These are phyloP conservation scores for Carex sylvatica DNA, from an alignment of 202 grass and related monocot genomes.

Conservation along the genomic window DNA sequence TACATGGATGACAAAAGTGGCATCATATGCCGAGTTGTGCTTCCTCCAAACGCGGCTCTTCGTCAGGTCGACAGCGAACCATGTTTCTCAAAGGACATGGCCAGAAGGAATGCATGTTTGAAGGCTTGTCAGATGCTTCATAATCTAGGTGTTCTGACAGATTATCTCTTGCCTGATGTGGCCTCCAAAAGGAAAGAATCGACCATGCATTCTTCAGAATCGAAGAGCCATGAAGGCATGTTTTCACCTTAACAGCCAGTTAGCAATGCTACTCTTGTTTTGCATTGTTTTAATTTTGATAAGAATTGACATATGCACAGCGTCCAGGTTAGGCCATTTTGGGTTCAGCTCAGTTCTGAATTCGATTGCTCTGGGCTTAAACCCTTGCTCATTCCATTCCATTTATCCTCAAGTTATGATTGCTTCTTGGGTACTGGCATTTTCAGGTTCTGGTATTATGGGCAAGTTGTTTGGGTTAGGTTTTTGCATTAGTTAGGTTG, in stretches of 20 bases:
- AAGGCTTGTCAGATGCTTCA: slow-evolving; percentile 79
- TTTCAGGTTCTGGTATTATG: slow-evolving; percentile 8
- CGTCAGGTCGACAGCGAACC: slow-evolving; percentile 66
- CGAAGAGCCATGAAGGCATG: slow-evolving; percentile 49
- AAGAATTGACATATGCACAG: background rate
- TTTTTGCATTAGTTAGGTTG: background rate
- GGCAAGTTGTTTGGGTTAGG: background rate
- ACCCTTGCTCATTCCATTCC: background rate
- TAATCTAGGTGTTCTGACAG: slow-evolving; percentile 68
- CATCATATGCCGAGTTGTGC: slow-evolving; percentile 71
- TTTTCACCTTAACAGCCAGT: slow-evolving; percentile 5
- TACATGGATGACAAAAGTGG: slow-evolving; percentile 60
- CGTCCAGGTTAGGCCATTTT: background rate
- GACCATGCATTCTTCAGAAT: slow-evolving; percentile 32
- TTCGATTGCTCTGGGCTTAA: background rate
- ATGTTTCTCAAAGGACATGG: slow-evolving; percentile 70
- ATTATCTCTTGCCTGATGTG: slow-evolving; percentile 84
- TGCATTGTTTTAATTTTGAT: background rate
- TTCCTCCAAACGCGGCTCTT: slow-evolving; percentile 86
- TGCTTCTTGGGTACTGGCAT: background rate
- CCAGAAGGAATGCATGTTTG: slow-evolving; percentile 83
- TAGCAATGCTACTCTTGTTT: background rate
- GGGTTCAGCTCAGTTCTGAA: background rate
- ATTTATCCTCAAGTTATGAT: background rate
- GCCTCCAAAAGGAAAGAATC: slow-evolving; percentile 48